phyloP scores from a whole-genome alignment of 2,329 filamentous ascomycete species.

The Fusarium proliferatum region DNA sequence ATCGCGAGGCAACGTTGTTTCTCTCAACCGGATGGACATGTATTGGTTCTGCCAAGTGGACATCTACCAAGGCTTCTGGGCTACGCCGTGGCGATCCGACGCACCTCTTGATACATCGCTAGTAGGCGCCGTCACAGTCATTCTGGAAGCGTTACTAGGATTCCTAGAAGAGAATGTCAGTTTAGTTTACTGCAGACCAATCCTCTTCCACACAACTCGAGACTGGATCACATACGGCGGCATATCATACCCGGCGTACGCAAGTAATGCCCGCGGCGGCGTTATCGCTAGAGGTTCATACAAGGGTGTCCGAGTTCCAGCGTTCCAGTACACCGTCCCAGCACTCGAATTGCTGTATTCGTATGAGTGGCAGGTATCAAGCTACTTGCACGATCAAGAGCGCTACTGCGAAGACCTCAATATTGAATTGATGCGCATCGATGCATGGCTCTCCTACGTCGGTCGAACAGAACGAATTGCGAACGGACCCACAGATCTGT shows the following conservation, averaged over 20 bases:
- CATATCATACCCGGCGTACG: neutral
- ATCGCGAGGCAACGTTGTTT: neutral
- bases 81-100: neutral
- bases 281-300: neutral
- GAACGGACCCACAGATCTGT: rapidly evolving
- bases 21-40: neutral
- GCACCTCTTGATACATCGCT: neutral
- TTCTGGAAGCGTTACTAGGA: rapidly evolving
- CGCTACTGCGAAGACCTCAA: neutral
- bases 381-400: neutral
- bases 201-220: rapidly evolving
- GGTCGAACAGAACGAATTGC: neutral
- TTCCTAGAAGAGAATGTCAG: neutral
- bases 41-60: neutral
- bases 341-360: neutral
- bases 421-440: neutral
- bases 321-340: neutral
- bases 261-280: neutral
- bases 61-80: neutral
- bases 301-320: neutral
- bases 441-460: neutral
- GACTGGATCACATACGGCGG: neutral
- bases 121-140: neutral
- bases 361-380: neutral
- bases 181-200: neutral